Conservation (phyloP, 805 yeast species). For the Starmerella potacharoeniae region DNA sequence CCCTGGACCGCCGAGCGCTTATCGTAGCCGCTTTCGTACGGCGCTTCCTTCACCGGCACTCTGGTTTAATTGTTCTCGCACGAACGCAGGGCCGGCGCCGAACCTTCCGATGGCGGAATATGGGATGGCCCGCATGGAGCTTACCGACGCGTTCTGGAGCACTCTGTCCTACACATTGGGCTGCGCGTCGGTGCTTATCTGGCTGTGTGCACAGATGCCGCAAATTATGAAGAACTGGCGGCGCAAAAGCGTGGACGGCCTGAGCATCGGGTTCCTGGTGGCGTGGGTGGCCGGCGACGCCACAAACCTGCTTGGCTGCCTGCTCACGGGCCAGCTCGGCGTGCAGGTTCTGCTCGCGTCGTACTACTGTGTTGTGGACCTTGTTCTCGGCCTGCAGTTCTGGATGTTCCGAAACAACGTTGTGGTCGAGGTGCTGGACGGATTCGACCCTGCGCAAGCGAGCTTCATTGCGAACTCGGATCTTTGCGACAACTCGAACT, state of each 20-base stretch:
- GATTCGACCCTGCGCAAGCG: slow-evolving; percentile 3
- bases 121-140: background rate
- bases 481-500: slow-evolving; percentile 13
- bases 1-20: background rate
- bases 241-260: slow-evolving; percentile 54
- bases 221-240: slow-evolving; percentile 52
- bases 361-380: slow-evolving; percentile 65
- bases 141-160: slow-evolving; percentile 12
- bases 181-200: slow-evolving; percentile 39
- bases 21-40: background rate
- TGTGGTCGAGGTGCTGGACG: slow-evolving; percentile 4
- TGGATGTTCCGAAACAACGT: slow-evolving; percentile 40
- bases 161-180: slow-evolving; percentile 19
- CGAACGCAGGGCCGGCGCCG: background rate
- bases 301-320: slow-evolving; percentile 54
- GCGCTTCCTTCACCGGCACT: background rate
- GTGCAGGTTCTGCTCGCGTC: slow-evolving; percentile 64
- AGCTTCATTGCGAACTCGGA: background rate
- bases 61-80: background rate
- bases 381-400: slow-evolving; percentile 56
- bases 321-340: slow-evolving; percentile 64
- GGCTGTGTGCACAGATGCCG: slow-evolving; percentile 69
- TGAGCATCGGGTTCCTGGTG: slow-evolving; percentile 46
- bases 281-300: slow-evolving; percentile 60
- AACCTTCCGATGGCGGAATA: background rate